Evolutionary conservation across 768 basidiomycete genomes (phyloP).

Genomic region (Boletus vermiculosoides): DNA sequence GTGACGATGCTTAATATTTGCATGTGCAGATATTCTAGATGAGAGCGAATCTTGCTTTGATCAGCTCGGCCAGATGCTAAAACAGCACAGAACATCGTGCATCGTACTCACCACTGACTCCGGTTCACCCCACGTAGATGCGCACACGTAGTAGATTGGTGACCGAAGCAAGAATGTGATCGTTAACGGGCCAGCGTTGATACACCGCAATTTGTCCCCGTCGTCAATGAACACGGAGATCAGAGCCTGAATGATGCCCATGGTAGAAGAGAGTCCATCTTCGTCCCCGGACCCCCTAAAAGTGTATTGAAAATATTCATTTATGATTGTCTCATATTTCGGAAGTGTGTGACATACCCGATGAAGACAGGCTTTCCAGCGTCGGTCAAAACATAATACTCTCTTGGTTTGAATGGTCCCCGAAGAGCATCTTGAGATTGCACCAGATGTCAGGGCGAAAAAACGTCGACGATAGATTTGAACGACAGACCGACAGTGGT

Average conservation of each 20-base stretch:
- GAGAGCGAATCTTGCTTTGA: conserved; percentile 83
- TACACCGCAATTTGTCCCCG: conserved; percentile 79
- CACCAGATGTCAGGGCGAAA: background rate
- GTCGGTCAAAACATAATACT: conserved; percentile 91
- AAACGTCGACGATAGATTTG: background rate
- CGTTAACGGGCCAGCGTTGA: conserved; percentile 76
- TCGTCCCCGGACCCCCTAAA: conserved; percentile 52
- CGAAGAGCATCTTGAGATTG: conserved; percentile 11
- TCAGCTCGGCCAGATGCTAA: conserved; percentile 33
- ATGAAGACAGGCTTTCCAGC: conserved; percentile 98
- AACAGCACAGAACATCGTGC: background rate
- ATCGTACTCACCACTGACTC: conserved; percentile 80
- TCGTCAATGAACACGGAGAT: conserved; percentile 96
- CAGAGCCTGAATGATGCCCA: conserved; percentile 93
- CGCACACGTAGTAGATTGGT: conserved; percentile 90
- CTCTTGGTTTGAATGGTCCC: conserved; percentile 49
- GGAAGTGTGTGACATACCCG: conserved; percentile 48
- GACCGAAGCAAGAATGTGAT: conserved; percentile 86
- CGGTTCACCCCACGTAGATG: conserved; percentile 92
- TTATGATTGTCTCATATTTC: background rate
- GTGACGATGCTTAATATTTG: conserved; percentile 92
- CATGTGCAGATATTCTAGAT: conserved; percentile 93
- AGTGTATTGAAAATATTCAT: background rate
- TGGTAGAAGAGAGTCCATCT: conserved; percentile 69
- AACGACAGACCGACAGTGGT: conserved; percentile 18